phyloP scores from a whole-genome alignment of 2,329 filamentous ascomycete genomes.

The Eurotiales sp. region DNA sequence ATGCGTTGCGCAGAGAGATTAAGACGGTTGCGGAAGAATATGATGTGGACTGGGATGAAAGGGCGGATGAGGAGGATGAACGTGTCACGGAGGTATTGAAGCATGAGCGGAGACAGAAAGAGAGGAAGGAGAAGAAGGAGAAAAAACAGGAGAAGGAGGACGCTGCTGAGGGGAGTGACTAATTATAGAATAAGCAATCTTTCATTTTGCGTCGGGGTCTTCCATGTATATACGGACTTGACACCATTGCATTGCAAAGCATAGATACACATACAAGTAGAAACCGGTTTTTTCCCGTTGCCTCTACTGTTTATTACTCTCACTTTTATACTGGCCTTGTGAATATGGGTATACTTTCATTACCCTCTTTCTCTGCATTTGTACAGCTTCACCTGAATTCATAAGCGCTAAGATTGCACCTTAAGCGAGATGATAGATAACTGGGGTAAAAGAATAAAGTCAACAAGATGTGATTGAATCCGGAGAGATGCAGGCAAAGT shows the following conservation, averaged over 20 bases:
- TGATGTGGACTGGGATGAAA: conserved; percentile 85
- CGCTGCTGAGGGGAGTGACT: neutral
- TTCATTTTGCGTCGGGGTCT: neutral
- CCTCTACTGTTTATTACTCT: no score
- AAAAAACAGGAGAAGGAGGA: conserved; percentile 7
- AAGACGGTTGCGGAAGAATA: conserved; percentile 79
- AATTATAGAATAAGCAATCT: neutral
- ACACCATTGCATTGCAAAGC: no score
- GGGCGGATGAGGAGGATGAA: conserved; percentile 65
- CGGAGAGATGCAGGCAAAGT: conserved; percentile 21
- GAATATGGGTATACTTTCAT: neutral
- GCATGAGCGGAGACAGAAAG: conserved; percentile 44
- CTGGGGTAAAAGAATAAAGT: conserved; percentile 7
- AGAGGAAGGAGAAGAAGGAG: conserved; percentile 31
- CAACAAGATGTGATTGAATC: conserved; percentile 12
- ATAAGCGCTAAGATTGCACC: conserved; percentile 20
- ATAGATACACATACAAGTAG: no score
- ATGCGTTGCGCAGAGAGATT: conserved; percentile 72
- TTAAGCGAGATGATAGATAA: neutral
- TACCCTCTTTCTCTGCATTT: conserved; percentile 1
- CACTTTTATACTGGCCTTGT: no score
- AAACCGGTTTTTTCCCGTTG: no score
- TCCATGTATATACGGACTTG: neutral
- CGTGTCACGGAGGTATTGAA: conserved; percentile 51
- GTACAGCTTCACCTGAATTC: conserved; percentile 11